phyloP scores from a whole-genome alignment of 192 early-diverging fungal species.

The Coemansia sp. region DNA sequence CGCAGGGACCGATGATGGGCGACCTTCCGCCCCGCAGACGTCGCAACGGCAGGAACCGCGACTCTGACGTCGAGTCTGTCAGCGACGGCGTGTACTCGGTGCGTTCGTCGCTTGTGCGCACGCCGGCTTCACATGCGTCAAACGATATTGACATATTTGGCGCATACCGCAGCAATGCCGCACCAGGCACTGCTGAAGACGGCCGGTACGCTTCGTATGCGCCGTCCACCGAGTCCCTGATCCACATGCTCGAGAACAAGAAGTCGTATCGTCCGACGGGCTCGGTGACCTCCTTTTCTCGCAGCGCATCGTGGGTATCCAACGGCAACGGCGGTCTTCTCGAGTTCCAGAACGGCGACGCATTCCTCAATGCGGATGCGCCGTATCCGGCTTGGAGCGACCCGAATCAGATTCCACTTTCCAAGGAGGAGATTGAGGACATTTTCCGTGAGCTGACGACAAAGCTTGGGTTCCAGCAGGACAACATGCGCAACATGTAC shows the following conservation, averaged over 20 bases:
- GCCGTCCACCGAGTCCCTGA: slow-evolving; percentile 68
- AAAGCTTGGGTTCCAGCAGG: slow-evolving; percentile 78
- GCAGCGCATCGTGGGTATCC: slow-evolving; percentile 60
- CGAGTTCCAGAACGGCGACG: slow-evolving; percentile 57
- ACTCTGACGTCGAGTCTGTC: slow-evolving; percentile 55
- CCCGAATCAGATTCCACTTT: slow-evolving; percentile 64
- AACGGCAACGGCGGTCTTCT: slow-evolving; percentile 54
- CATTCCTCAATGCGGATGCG: slow-evolving; percentile 46
- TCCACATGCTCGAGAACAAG: slow-evolving; percentile 68
- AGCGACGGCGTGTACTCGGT: slow-evolving; percentile 59
- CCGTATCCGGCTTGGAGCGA: slow-evolving; percentile 62
- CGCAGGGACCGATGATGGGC: slow-evolving; percentile 50
- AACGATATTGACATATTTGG: slow-evolving; percentile 58
- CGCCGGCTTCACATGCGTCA: slow-evolving; percentile 55
- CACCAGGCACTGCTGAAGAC: slow-evolving; percentile 53
- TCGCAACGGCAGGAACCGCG: slow-evolving; percentile 50
- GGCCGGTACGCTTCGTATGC: slow-evolving; percentile 70
- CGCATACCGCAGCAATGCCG: slow-evolving; percentile 46
- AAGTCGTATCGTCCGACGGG: slow-evolving; percentile 58
- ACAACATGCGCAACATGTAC: slow-evolving; percentile 74
- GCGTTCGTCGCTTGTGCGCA: slow-evolving; percentile 59
- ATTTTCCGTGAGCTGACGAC: slow-evolving; percentile 65
- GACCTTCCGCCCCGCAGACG: slow-evolving; percentile 51
- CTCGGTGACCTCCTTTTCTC: slow-evolving; percentile 60
- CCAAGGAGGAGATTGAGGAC: slow-evolving; percentile 66